Base-by-base conservation (phyloP, 495 filamentous ascomycete genomes). In the Aspergillus carlsbadensis region DNA sequence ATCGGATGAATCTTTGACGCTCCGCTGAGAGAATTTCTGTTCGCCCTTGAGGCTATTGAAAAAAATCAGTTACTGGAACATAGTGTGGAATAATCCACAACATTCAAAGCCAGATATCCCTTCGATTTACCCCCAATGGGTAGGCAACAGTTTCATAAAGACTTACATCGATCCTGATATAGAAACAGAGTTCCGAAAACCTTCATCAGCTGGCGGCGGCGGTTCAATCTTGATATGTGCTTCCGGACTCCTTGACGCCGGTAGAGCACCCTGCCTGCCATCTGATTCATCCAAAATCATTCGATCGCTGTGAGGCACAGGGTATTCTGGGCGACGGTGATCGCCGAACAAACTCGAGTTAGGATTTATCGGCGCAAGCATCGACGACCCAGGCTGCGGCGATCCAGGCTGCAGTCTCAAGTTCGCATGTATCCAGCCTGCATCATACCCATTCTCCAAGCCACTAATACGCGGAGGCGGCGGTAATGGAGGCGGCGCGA, bases 401-500 rank as follows among this genome's bases (percentile, higher is more conserved):
- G 70, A 62, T 35, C 62, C 66, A 45, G 60, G 49, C 13, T 66
- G 42, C 13, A 60, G 60, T 52, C 62, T 68, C 5, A 68, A 72
- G 62, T 86, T 84, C 49, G 77, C 82, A 74, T 80, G 80, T 57
- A 81, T 67, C 81, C 80, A 86, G 47, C 79, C 83, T n/a, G 76
- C 74, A 65, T 87, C 85, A 56, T 80, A 75, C 31, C 81, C 82
- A 56, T 75, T 69, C 53, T 77, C 72, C 46, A 85, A 63, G 47
- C 79, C 82, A 45, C 67, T 73, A 39, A 87, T 79, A 50, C 75
- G 68, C 57, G 75, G 69, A 7, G 85, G 85, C 7, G 85, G 85
- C 44, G 85, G 85, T 57, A 87, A 72, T 55, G 85, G 83, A 51
- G 85, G 85, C 39, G 85, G 85, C 37, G 73, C 74, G 50, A 66